Base-by-base conservation (phyloP, 768 basidiomycete species). In the Pleurotus djamor region DNA sequence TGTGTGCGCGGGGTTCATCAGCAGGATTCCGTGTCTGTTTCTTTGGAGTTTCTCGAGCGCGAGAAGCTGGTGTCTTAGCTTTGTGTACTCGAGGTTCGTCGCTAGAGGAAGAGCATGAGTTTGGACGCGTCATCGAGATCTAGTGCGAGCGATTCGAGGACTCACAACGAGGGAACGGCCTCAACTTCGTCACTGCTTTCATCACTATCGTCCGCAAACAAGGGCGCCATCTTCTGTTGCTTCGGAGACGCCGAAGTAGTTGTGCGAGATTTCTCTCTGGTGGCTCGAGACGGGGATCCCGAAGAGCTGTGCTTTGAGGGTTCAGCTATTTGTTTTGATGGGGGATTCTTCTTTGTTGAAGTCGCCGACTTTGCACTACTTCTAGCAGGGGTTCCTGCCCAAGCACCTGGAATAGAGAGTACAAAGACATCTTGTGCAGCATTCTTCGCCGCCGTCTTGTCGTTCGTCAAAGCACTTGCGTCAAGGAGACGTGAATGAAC, bases 161-260 rank as follows among this genome's bases (percentile, higher is more conserved):
- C 38, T 41, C n/a, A 41, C 38, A n/a, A 41, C 2, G 9, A 10
- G 2, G 38, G 9, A n/a, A 4, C n/a, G 9, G 38, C 38, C 38
- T 41, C n/a, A 41, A 28, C 21, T 28, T 41, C 38, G n/a, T 65
- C 62, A 34, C 64, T 43, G 16, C 56, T 68, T 16, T 50, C 52
- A 38, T 62, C 67, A 5, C 72, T 74, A 17, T 75, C 76, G 28
- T 69, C 71, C 16, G 59, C 65, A 61, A 69, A 71, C 45, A 73
- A 64, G 47, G 70, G 58, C 36, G 67, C 36, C 5, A 55, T 50
- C 37, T 48, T 61, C 52, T 13, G 45, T 16, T 47, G 9, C 33
- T 37, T 62, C 4, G 38, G 33, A 21, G 43, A 9, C 17, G 21
- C 21, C 21, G 21, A 28, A 28, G 21, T 28, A 28, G 21, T 3